Percentiles rank a stretch among this genome's conserved stretches.
Evolutionary conservation across 192 early-diverging fungal genomes (phyloP).

Genomic region (Coemansia sp.): DNA sequence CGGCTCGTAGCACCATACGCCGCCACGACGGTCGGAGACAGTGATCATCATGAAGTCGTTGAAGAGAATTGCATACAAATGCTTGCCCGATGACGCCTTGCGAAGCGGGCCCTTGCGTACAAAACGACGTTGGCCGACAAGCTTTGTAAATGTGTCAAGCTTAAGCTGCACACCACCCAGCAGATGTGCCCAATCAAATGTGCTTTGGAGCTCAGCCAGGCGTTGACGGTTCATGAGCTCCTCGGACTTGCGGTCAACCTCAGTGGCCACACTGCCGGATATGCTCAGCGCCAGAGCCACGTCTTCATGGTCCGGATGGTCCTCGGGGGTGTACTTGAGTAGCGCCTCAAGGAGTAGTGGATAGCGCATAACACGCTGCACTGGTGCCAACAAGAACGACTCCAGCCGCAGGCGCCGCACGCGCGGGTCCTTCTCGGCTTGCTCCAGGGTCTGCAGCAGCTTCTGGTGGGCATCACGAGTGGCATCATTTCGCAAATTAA

Average conservation of each 20-base stretch:
- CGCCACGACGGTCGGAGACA: constrained; percentile 43
- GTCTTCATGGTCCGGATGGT: constrained; percentile 48
- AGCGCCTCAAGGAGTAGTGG: constrained; percentile 49
- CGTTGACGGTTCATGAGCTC: constrained; percentile 50
- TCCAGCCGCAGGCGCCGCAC: constrained; percentile 45
- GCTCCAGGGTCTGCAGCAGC: constrained; percentile 45
- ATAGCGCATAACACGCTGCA: constrained; percentile 54
- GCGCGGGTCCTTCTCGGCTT: constrained; percentile 45
- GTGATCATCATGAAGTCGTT: constrained; percentile 58
- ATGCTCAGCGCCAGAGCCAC: constrained; percentile 51
- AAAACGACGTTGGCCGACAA: constrained; percentile 52
- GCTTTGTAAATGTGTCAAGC: constrained; percentile 48
- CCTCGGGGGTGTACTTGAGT: constrained; percentile 51
- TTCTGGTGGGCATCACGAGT: constrained; percentile 45
- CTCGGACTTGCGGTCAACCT: constrained; percentile 52
- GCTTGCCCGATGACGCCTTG: constrained; percentile 50
- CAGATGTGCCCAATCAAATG: constrained; percentile 50
- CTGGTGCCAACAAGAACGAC: constrained; percentile 50
- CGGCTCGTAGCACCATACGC: constrained; percentile 50
- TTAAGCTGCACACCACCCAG: constrained; percentile 53
- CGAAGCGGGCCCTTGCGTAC: constrained; percentile 53
- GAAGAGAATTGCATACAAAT: constrained; percentile 51
- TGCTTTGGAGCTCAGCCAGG: constrained; percentile 50
- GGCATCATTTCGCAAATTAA: constrained; percentile 41
- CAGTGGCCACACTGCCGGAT: constrained; percentile 46